Evolutionary conservation across 2,329 filamentous ascomycete species (phyloP), one percentile per base, ranked within the genome.

Genomic region (Pseudonectria foliicola): DNA sequence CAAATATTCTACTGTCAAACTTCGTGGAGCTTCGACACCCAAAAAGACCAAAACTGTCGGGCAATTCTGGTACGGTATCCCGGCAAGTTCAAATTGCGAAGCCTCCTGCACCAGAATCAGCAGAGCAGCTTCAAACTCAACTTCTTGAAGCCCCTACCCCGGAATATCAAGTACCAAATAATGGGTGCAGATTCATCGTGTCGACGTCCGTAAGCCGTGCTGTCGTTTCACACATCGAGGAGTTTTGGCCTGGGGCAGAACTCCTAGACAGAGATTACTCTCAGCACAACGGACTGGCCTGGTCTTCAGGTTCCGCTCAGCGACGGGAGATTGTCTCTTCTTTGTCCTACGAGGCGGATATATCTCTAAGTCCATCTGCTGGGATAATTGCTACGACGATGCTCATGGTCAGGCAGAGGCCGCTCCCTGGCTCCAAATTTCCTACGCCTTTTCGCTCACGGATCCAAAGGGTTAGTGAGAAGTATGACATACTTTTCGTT

Each of bases 361-460:
- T 95, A 3, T 73, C 82, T 1, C 49, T 89, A 5, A 85, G 85
- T 0, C 77, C 85, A 0, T 68, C 66, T 0, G 77, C 73, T 0
- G 87, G 84, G 0, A 62, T 94, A 3, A 57, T 94, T 1, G 52
- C 84, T 13, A 85, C 85, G 1, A 84, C 75, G 0, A 62, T 89
- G 5, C 75, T 89, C 41, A 77, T 81, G 44, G 68, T 83, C 16
- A 82, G 80, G 28, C 89, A 95, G 50, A 75, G 70, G 31, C 67
- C 81, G 3, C 65, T 88, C 0, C 85, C 85, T 0, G 56, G 59
- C 2, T 55, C 56, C 6, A 64, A 57, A 7, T 42, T 49, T 0
- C 55, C 61, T 25, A 62, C 67, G 3, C 60, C 63, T 11, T 63
- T 87, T 11, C 70, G 72, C 25, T 67, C 77, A 33, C 67, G 71